Evolutionary conservation across 78 protist species (phyloP).

Genomic region (Dictyostelium brefeldianum): DNA sequence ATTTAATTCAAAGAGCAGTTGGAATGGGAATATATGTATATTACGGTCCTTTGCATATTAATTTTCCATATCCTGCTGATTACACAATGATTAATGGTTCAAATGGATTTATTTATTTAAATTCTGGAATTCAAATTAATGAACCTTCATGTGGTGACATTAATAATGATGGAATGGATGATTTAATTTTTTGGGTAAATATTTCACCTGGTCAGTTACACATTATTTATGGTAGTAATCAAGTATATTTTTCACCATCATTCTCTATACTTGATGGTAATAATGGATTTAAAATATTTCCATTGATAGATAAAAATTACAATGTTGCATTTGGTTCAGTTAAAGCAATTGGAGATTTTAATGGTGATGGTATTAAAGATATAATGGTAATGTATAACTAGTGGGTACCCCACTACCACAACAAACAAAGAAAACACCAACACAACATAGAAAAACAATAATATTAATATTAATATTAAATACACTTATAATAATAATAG

Average conservation of each 20-base stretch:
- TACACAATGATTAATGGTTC: not conserved
- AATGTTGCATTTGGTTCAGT: not conserved
- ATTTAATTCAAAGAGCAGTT: not conserved
- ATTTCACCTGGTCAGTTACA: not conserved
- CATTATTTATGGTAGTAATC: constrained; percentile 6
- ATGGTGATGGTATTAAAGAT: constrained; percentile 12
- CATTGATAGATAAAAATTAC: too few species aligned
- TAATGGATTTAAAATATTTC: constrained; percentile 16
- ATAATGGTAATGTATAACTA: too few species aligned
- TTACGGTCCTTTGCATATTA: not conserved
- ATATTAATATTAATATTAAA: too few species aligned
- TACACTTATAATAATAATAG: too few species aligned
- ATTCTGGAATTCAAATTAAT: not conserved
- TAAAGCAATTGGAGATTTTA: not conserved
- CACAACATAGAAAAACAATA: too few species aligned
- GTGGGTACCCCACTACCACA: too few species aligned
- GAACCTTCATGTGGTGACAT: not conserved
- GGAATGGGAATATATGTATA: not conserved
- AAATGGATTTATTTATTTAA: constrained; percentile 10
- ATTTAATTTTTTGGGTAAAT: not conserved
- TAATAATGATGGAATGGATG: constrained; percentile 36
- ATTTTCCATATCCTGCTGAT: not conserved
- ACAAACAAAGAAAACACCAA: too few species aligned
- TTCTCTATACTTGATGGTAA: not conserved
- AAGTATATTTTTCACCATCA: not conserved